phyloP scores from a whole-genome alignment of 352 stramenopile genomes.

The Hyaloperonospora arabidopsidis region DNA sequence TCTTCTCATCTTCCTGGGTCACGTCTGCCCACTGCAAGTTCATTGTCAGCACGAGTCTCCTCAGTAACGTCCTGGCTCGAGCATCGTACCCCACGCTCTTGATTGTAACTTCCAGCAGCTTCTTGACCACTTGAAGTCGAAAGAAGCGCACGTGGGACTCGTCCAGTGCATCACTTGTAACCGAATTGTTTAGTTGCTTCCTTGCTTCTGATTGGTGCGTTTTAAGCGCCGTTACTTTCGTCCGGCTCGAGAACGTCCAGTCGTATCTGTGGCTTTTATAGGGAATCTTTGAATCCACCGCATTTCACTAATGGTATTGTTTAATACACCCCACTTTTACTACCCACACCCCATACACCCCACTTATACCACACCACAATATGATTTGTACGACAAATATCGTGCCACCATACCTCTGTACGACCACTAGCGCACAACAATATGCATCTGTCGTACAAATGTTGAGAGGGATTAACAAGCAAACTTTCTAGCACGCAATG shows the following conservation, averaged over 20 bases:
- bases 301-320: no score
- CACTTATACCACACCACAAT: no score
- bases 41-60: slow-evolving; percentile 41
- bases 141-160: slow-evolving; percentile 29
- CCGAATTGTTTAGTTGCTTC: neutral
- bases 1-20: slow-evolving; percentile 55
- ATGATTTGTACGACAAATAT: no score
- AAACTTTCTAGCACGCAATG: no score
- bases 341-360: no score
- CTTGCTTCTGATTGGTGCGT: slow-evolving; percentile 25
- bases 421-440: no score
- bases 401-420: no score
- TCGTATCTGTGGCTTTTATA: slow-evolving; percentile 9
- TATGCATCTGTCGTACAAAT: no score
- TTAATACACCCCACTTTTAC: no score
- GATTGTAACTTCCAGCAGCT: slow-evolving; percentile 72
- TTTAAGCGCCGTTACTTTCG: slow-evolving; percentile 25
- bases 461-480: no score
- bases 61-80: slow-evolving; percentile 46
- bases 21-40: slow-evolving; percentile 50
- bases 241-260: neutral
- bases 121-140: slow-evolving; percentile 52
- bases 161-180: slow-evolving; percentile 3
- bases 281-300: no score
- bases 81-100: slow-evolving; percentile 76